Conservation (phyloP, 163 green algal genomes). For the Smithsoniella earleae region DNA sequence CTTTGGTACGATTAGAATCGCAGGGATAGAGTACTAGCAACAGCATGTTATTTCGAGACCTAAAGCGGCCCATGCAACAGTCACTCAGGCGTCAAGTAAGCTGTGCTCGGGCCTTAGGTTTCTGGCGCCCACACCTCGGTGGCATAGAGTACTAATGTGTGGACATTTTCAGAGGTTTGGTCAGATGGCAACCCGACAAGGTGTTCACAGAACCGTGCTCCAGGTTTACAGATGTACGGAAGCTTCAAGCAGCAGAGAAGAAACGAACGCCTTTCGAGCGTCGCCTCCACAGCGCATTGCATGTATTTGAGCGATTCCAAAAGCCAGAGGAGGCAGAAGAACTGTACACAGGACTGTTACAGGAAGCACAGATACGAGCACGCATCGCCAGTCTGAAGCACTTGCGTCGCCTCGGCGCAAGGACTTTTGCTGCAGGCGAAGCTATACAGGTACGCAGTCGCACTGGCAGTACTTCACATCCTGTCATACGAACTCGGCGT, state of each 20-base stretch:
- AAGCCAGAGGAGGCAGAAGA: slow-evolving; percentile 60
- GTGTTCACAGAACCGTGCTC: no score
- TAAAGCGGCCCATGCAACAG: no score
- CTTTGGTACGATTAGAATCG: no score
- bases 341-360: slow-evolving; percentile 68
- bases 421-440: slow-evolving; percentile 1
- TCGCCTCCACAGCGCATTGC: slow-evolving; percentile 57
- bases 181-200: no score
- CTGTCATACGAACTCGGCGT: background rate
- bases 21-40: no score
- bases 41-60: no score
- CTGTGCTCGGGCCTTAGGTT: no score
- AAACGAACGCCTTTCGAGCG: slow-evolving; percentile 56
- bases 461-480: background rate
- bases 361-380: slow-evolving; percentile 51
- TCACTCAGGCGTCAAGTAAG: no score
- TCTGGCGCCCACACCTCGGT: no score
- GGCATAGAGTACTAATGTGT: no score
- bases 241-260: slow-evolving; percentile 60
- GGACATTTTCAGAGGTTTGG: no score
- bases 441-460: background rate
- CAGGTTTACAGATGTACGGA: slow-evolving; percentile 11
- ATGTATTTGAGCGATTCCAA: slow-evolving; percentile 70
- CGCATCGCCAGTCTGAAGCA: slow-evolving; percentile 48
- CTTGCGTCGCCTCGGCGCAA: slow-evolving; percentile 19